These are phyloP conservation scores for Terfezia boudieri DNA, from an alignment of 495 filamentous ascomycete species.

Conservation along the genomic window DNA sequence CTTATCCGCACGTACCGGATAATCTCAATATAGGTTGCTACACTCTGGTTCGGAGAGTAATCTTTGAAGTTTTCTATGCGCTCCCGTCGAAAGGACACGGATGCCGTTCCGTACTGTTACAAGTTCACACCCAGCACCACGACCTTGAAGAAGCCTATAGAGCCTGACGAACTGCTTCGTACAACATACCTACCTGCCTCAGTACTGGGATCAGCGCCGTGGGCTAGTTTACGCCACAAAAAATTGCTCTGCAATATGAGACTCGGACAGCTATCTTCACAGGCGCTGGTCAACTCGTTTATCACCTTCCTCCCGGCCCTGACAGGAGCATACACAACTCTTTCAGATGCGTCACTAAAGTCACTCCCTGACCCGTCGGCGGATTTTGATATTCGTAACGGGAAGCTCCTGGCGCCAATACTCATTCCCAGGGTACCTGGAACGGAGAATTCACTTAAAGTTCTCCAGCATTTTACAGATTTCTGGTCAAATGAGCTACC, in stretches of 20 bases:
- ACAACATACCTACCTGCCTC: too few relatives aligned
- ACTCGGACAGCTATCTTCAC: not conserved
- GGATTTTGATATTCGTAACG: conserved; percentile 58
- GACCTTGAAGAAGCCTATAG: too few relatives aligned
- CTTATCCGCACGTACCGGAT: too few relatives aligned
- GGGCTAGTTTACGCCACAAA: too few relatives aligned
- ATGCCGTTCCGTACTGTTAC: too few relatives aligned
- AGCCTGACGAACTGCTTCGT: too few relatives aligned
- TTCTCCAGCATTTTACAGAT: conserved; percentile 58
- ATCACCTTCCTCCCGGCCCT: conserved; percentile 22
- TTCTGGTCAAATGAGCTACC: conserved; percentile 58
- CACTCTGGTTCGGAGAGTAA: too few relatives aligned
- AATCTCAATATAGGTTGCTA: too few relatives aligned
- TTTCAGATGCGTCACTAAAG: conserved; percentile 50
- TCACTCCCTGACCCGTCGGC: conserved; percentile 37
- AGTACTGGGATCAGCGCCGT: too few relatives aligned
- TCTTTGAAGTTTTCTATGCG: too few relatives aligned
- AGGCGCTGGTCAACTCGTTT: conserved; percentile 14
- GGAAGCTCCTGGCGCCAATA: conserved; percentile 64
- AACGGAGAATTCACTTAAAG: conserved; percentile 47
- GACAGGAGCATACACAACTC: conserved; percentile 38
- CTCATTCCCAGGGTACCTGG: conserved; percentile 79
- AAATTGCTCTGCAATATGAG: not conserved
- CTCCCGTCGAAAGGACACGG: too few relatives aligned
- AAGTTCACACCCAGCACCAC: too few relatives aligned